Conservation (phyloP, 106 monocot species). For the Acorus gramineus region DNA sequence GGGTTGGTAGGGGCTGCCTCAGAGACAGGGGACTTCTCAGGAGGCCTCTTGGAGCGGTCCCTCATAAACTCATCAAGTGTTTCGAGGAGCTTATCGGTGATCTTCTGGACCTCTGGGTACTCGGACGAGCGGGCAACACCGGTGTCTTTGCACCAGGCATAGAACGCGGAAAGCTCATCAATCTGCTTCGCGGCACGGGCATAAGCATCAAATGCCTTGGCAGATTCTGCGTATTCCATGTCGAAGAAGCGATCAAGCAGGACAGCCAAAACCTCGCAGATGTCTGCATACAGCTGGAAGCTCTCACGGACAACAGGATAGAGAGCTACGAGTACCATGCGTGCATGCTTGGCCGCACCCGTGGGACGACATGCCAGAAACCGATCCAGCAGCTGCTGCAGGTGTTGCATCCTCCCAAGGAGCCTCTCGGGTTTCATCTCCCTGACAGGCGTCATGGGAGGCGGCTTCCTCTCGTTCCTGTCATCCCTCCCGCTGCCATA, state of each 20-base stretch:
- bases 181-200: conserved; percentile 24
- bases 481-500: no score
- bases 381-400: conserved; percentile 7
- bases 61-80: conserved; percentile 26
- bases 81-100: conserved; percentile 28
- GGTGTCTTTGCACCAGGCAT: conserved; percentile 23
- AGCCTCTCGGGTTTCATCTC: no score
- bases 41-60: not conserved
- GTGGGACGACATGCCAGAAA: conserved; percentile 4
- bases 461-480: no score
- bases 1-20: not conserved
- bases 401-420: conserved; percentile 1
- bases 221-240: not conserved
- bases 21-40: not conserved
- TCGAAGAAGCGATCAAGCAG: not conserved
- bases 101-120: conserved; percentile 44
- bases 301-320: conserved; percentile 1
- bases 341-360: conserved; percentile 6
- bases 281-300: conserved; percentile 8
- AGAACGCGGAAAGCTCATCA: conserved; percentile 33
- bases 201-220: conserved; percentile 8
- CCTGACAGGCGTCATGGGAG: no score
- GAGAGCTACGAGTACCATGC: conserved; percentile 12
- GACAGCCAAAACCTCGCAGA: conserved; percentile 3
- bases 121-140: conserved; percentile 32